These are phyloP conservation scores for Fusarium sp. DNA, from an alignment of 2,329 filamentous ascomycete genomes.

Conservation along the genomic window DNA sequence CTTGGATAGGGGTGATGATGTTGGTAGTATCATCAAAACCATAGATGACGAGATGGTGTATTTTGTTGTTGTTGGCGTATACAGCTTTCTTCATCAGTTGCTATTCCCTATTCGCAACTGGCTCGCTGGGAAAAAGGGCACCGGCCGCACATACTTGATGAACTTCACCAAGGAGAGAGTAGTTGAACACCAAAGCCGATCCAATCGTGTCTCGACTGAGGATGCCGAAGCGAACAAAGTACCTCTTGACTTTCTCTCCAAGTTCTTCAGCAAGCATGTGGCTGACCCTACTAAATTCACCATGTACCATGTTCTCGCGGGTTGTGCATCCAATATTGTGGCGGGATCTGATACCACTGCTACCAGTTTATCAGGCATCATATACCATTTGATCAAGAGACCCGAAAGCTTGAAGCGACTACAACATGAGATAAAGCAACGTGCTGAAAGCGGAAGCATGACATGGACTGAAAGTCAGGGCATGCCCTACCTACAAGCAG, in stretches of 20 bases:
- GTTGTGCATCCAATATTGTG: constrained; percentile 7
- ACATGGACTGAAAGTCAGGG: not conserved
- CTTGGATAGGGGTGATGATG: too few relatives aligned
- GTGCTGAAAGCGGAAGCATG: not conserved
- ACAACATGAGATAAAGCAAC: not conserved
- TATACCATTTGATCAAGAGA: not conserved
- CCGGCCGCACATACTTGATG: too few relatives aligned
- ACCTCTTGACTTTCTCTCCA: constrained; percentile 5
- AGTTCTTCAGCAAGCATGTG: not conserved
- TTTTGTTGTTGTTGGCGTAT: too few relatives aligned
- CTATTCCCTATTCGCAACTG: too few relatives aligned
- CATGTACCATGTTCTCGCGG: constrained; percentile 1
- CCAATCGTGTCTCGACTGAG: too few relatives aligned
- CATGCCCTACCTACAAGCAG: constrained; percentile 8
- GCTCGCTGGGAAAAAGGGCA: too few relatives aligned
- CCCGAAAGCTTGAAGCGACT: not conserved
- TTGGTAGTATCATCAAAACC: too few relatives aligned
- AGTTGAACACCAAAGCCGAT: too few relatives aligned
- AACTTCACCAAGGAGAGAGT: too few relatives aligned
- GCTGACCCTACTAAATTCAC: constrained; percentile 2
- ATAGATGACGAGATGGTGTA: too few relatives aligned
- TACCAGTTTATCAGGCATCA: not conserved
- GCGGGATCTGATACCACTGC: constrained; percentile 8
- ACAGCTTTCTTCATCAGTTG: too few relatives aligned
- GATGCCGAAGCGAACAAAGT: too few relatives aligned